These are phyloP conservation scores for Peniophora sp. DNA, from an alignment of 1,284 basidiomycete genomes.

Conservation along the genomic window DNA sequence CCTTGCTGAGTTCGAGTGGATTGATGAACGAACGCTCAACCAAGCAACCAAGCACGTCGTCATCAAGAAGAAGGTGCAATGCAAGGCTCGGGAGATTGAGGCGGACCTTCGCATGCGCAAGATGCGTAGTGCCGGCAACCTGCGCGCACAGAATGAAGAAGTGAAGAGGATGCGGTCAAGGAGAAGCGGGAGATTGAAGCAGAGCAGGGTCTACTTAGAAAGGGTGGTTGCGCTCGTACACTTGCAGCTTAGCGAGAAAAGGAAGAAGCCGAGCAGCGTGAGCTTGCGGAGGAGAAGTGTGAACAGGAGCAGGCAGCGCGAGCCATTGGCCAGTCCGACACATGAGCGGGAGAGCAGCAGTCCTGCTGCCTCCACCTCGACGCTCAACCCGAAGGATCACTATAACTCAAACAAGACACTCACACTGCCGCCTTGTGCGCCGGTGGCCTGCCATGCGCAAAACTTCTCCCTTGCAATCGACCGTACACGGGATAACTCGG, in stretches of 20 bases:
- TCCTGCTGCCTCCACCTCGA: slow-evolving; percentile 16
- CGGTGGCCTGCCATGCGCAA: slow-evolving; percentile 41
- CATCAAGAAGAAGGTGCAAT: slow-evolving; percentile 61
- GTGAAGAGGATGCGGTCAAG: slow-evolving; percentile 35
- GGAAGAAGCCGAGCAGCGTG: slow-evolving; percentile 2
- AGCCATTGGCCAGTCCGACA: neutral
- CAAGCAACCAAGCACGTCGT: slow-evolving; percentile 45
- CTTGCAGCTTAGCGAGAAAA: slow-evolving; percentile 30
- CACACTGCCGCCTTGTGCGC: slow-evolving; percentile 51
- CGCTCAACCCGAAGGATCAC: slow-evolving; percentile 53
- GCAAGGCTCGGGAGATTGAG: slow-evolving; percentile 72
- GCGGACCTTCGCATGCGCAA: slow-evolving; percentile 38
- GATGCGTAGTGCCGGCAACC: slow-evolving; percentile 13
- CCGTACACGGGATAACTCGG: slow-evolving; percentile 21
- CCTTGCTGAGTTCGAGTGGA: neutral
- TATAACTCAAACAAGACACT: slow-evolving; percentile 44
- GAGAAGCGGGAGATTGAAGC: slow-evolving; percentile 74
- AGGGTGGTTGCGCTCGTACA: slow-evolving; percentile 61
- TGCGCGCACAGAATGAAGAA: slow-evolving; percentile 10
- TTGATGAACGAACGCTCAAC: slow-evolving; percentile 22
- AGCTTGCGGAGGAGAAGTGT: no score
- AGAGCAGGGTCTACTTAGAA: slow-evolving; percentile 62
- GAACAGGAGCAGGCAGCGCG: no score
- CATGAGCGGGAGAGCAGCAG: neutral
- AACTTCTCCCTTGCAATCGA: slow-evolving; percentile 47